Evolutionary conservation across 768 basidiomycete species (phyloP), one percentile per base, ranked within the genome.

Genomic region (Paxillus rubicundulus): DNA sequence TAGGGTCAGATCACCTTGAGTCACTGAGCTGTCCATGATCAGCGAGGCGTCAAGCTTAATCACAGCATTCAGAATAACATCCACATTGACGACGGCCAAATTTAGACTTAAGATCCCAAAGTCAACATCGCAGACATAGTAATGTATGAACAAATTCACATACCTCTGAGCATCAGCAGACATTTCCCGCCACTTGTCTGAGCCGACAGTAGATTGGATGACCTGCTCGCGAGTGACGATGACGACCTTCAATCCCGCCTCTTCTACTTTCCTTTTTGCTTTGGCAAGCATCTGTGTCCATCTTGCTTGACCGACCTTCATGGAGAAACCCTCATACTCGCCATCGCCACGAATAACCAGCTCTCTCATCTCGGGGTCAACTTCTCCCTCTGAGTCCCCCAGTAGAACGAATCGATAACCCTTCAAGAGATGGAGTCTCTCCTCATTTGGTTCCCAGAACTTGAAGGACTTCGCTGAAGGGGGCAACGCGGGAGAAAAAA

Each of bases 361-460:
- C 14, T 82, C 82, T 50, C 76, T 74, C 20, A 82, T 67, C 20
- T 81, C 80, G 6, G 63, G 65, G 17, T 78, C 77, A 0, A 74
- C 61, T 34, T 81, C 75, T n/a, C 77, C 72, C 0, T 73, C 73
- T 44, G 76, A 79, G 57, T 86, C 85, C 2, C 78, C 78, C 5
- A 84, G 70, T 48, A 84, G 82, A 7, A 89, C 61, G 60, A 89
- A 88, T 8, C 83, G 74, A 53, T 74, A 78, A 0, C 67, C 65
- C 5, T 67, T 64, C 30, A 90, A 74, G 60, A 91, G 71, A 43
- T 75, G 73, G 9, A 81, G 59, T 9, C 89, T 75, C 50, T 75
- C 81, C 61, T 86, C 84, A 48, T 84, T 84, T 0, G 84, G 83
- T 52, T 84, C 80, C 89, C 88, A 89, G 2, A 80, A 69, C 24